A percentile compares a stretch with the other conserved stretches of the same genome.
Evolutionary conservation across 106 monocot species (phyloP).

Genomic region (Platanthera guangdongensis): DNA sequence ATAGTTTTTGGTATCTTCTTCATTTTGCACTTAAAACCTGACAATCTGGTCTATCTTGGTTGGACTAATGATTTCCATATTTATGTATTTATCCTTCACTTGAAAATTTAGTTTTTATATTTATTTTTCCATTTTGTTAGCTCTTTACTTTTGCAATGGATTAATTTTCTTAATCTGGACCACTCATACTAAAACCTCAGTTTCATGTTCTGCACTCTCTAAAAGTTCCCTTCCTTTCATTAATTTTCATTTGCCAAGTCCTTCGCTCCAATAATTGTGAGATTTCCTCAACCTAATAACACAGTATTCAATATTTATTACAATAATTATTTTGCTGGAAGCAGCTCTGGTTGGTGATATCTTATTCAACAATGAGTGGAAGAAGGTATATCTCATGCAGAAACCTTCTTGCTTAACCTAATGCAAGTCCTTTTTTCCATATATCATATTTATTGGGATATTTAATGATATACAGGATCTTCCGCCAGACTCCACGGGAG

Average conservation of each 20-base stretch:
- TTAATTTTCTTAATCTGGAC: slow-evolving; percentile 29
- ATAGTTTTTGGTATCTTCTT: background rate
- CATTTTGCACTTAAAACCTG: background rate
- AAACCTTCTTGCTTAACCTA: background rate
- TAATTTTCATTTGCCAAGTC: background rate
- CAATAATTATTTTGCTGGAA: slow-evolving; percentile 35
- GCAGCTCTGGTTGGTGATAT: slow-evolving; percentile 33
- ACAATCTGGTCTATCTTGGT: background rate
- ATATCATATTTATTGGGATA: background rate
- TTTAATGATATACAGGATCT: slow-evolving; percentile 31
- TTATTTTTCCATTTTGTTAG: background rate
- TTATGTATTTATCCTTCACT: background rate
- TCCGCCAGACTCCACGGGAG: slow-evolving; percentile 60
- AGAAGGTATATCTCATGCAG: slow-evolving; percentile 28
- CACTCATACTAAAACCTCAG: too few species aligned
- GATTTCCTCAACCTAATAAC: slow-evolving; percentile 32
- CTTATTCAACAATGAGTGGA: slow-evolving; percentile 40
- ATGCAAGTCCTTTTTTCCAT: background rate
- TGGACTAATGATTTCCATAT: background rate
- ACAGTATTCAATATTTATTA: slow-evolving; percentile 37
- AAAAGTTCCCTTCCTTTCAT: too few species aligned
- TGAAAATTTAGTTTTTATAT: background rate
- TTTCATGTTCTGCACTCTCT: too few species aligned
- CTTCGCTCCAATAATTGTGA: background rate
- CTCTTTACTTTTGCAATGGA: background rate